Conservation (phyloP, 2,329 filamentous ascomycete genomes). For the Raffaelea albimanens region DNA sequence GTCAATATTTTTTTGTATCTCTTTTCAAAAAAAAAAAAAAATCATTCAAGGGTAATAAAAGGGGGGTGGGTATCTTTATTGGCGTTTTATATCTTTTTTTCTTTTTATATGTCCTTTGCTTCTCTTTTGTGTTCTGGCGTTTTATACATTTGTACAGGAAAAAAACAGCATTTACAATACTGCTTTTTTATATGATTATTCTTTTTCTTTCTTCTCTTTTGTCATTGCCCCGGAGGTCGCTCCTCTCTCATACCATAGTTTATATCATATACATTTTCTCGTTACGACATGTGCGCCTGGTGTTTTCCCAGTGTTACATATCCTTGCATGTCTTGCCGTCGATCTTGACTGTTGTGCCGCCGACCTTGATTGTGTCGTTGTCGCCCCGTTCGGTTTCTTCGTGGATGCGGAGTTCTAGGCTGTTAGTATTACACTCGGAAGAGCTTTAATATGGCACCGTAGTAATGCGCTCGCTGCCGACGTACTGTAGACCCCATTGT, state of each 20-base stretch:
- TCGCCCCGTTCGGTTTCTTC: constrained; percentile 84
- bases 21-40: too few species aligned
- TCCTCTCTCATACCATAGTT: neutral
- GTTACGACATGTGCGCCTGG: neutral
- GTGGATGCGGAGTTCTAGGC: constrained; percentile 74
- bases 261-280: neutral
- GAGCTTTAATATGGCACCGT: neutral
- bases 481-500: constrained; percentile 50
- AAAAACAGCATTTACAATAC: neutral
- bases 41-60: too few species aligned
- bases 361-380: constrained; percentile 77
- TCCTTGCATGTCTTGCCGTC: constrained; percentile 23
- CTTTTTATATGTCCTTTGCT: too few species aligned
- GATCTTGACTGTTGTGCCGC: constrained; percentile 19
- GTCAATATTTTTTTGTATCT: too few species aligned
- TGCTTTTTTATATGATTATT: neutral
- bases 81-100: too few species aligned
- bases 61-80: too few species aligned
- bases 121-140: too few species aligned
- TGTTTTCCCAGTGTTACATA: neutral
- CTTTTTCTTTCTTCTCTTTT: neutral
- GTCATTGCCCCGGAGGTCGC: neutral
- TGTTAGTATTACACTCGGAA: neutral
- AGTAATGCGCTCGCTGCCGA: too few species aligned
- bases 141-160: neutral